Conservation (phyloP, 495 filamentous ascomycete genomes). For the Cryomyces antarcticus region DNA sequence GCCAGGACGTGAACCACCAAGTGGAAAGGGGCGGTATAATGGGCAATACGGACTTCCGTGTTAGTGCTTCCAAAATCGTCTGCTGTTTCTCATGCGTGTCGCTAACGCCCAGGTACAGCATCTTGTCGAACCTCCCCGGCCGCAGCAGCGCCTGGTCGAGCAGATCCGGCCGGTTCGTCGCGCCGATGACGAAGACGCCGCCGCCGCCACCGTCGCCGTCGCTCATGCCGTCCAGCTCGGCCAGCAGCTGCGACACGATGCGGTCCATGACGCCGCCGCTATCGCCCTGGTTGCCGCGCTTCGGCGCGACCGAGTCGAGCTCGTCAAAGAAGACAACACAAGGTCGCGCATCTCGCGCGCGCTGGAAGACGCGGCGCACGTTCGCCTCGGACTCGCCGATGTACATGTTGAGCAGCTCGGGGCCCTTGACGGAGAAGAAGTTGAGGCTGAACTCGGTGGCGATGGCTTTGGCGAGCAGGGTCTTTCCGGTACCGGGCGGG, state of each 20-base stretch:
- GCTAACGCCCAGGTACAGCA: conserved; percentile 90
- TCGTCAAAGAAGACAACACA: conserved; percentile 99
- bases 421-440: conserved; percentile 97
- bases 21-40: not conserved
- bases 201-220: conserved; percentile 66
- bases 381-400: conserved; percentile 98
- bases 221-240: conserved; percentile 94
- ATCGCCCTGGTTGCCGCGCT: conserved; percentile 93
- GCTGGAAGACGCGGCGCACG: conserved; percentile 86
- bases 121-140: conserved; percentile 93
- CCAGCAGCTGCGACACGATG: conserved; percentile 87
- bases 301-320: conserved; percentile 89
- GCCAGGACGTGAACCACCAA: not conserved
- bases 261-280: conserved; percentile 98
- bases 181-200: conserved; percentile 94
- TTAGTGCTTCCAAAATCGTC: conserved; percentile 83
- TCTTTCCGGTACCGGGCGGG: conserved; percentile 92
- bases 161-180: conserved; percentile 86
- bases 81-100: conserved; percentile 95
- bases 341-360: conserved; percentile 81
- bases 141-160: conserved; percentile 79
- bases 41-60: conserved; percentile 49
- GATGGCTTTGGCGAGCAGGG: conserved; percentile 88
- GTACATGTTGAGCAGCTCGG: conserved; percentile 97
- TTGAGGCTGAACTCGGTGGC: conserved; percentile 96